Conservation (phyloP, 768 basidiomycete species). For the Hypholoma sublateritium region DNA sequence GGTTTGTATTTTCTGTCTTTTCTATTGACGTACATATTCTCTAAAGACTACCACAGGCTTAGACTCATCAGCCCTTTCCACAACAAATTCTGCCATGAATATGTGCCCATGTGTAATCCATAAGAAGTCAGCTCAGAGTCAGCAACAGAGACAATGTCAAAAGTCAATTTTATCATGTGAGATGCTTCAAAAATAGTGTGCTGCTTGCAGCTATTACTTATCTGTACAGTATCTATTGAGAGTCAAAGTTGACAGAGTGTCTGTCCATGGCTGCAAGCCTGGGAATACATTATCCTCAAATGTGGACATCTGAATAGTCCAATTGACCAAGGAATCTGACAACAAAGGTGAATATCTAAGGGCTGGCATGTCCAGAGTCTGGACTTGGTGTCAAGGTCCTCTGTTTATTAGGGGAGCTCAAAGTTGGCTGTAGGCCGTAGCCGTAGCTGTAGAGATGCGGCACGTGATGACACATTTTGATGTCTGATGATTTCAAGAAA, state of each 20-base stretch:
- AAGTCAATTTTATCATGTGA: background rate
- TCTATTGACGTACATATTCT: too few relatives aligned
- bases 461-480: too few relatives aligned
- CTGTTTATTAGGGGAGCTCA: background rate
- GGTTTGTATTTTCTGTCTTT: too few relatives aligned
- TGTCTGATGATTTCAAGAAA: too few relatives aligned
- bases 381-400: constrained; percentile 37
- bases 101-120: constrained; percentile 3
- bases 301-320: constrained; percentile 54
- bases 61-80: constrained; percentile 14
- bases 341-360: constrained; percentile 61
- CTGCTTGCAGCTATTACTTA: background rate
- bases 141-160: constrained; percentile 1
- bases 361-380: constrained; percentile 53
- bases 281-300: constrained; percentile 38
- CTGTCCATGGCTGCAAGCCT: too few relatives aligned
- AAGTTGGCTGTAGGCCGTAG: too few relatives aligned
- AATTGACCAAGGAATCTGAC: constrained; percentile 53
- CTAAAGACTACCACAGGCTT: too few relatives aligned
- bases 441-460: too few relatives aligned
- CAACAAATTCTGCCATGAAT: constrained; percentile 14
- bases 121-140: constrained; percentile 4
- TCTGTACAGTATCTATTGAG: background rate
- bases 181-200: background rate
- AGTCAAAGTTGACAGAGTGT: background rate